Evolutionary conservation across 805 yeast species (phyloP).

Genomic region (Kodamaea jinghongensis): DNA sequence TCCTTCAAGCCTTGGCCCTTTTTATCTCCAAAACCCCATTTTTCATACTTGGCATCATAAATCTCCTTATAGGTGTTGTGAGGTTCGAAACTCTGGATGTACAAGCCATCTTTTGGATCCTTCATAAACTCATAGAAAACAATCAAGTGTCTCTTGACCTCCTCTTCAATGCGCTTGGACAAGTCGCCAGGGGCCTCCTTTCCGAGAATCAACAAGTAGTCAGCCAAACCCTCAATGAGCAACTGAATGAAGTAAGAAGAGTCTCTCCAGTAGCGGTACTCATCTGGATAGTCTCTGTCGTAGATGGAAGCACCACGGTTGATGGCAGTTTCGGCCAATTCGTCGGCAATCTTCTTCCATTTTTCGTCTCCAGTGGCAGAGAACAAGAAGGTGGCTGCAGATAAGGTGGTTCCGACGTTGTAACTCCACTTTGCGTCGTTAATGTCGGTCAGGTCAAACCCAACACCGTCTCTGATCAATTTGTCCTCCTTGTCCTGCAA

Average conservation of each 20-base stretch:
- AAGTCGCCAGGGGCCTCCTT: slow-evolving; percentile 35
- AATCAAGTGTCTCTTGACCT: slow-evolving; percentile 52
- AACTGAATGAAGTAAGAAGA: slow-evolving; percentile 61
- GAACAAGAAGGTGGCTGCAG: slow-evolving; percentile 51
- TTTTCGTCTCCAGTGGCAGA: slow-evolving; percentile 47
- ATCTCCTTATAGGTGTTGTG: slow-evolving; percentile 49
- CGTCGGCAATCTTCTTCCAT: slow-evolving; percentile 47
- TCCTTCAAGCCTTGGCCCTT: slow-evolving; percentile 49
- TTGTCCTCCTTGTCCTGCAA: slow-evolving; percentile 55
- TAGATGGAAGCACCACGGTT: slow-evolving; percentile 55
- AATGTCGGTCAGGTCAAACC: slow-evolving; percentile 39
- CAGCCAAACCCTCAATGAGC: slow-evolving; percentile 65
- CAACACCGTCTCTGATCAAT: slow-evolving; percentile 61
- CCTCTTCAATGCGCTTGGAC: slow-evolving; percentile 37
- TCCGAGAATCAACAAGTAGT: slow-evolving; percentile 53
- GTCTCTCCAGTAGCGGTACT: slow-evolving; percentile 62
- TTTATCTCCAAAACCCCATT: slow-evolving; percentile 50
- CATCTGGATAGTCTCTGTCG: slow-evolving; percentile 59
- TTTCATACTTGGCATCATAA: slow-evolving; percentile 46
- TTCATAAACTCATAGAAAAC: slow-evolving; percentile 56
- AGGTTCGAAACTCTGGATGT: slow-evolving; percentile 59
- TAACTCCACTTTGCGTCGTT: slow-evolving; percentile 62
- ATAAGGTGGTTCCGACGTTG: slow-evolving; percentile 63
- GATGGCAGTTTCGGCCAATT: slow-evolving; percentile 57
- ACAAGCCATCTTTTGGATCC: slow-evolving; percentile 58